Percentiles rank a stretch among this genome's conserved stretches.
Evolutionary conservation across 306 rosid genomes (phyloP).

Genomic region (Glycyrrhiza uralensis): DNA sequence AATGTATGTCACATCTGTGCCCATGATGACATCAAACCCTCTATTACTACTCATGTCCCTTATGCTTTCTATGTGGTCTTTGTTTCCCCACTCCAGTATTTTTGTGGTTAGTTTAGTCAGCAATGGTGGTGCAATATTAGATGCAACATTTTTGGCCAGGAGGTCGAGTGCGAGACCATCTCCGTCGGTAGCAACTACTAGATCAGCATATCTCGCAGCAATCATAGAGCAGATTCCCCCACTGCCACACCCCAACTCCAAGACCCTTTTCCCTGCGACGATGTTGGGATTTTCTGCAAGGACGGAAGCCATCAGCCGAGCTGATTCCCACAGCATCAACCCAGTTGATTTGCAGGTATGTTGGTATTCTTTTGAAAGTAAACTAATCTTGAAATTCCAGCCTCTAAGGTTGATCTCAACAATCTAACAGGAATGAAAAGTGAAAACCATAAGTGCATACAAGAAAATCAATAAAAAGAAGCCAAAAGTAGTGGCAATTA

Average conservation of each 20-base stretch:
- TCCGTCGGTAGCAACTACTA: constrained; percentile 80
- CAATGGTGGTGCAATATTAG: constrained; percentile 50
- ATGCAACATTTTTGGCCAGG: constrained; percentile 54
- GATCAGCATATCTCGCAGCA: constrained; percentile 54
- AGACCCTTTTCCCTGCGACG: constrained; percentile 66
- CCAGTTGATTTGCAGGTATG: constrained; percentile 95
- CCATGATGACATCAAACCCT: constrained; percentile 78
- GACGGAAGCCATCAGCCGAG: constrained; percentile 81
- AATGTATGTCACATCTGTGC: constrained; percentile 84
- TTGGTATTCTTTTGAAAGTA: constrained; percentile 72
- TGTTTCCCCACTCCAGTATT: constrained; percentile 73
- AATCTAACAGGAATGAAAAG: constrained; percentile 28
- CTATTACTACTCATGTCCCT: constrained; percentile 37
- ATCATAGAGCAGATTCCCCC: constrained; percentile 88
- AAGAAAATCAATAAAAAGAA: not conserved
- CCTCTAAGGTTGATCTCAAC: constrained; percentile 54
- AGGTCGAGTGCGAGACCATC: constrained; percentile 65
- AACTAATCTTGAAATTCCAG: constrained; percentile 59
- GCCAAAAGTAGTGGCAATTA: not conserved
- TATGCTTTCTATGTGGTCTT: constrained; percentile 59
- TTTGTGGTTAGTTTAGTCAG: constrained; percentile 44
- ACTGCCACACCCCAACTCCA: constrained; percentile 90
- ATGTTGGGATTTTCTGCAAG: constrained; percentile 69
- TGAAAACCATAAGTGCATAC: not conserved
- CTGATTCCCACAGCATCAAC: constrained; percentile 94